phyloP scores from a whole-genome alignment of 2,329 filamentous ascomycete species.

The Pseudomassariella vexata region DNA sequence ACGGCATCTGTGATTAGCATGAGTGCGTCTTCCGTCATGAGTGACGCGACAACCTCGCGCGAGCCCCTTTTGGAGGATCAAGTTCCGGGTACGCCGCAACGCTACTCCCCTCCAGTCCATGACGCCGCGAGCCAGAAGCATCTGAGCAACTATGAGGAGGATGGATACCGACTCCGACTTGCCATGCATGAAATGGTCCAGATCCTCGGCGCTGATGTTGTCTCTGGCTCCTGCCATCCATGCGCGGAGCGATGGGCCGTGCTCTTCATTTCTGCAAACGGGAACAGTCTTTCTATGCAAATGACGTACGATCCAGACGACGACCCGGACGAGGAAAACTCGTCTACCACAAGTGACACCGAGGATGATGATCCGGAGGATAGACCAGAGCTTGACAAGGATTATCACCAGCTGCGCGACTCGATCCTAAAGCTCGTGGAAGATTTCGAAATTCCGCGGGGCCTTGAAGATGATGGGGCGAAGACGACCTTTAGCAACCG shows the following conservation, averaged over 20 bases:
- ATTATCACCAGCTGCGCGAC: slow-evolving; percentile 75
- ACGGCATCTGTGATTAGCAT: slow-evolving; percentile 67
- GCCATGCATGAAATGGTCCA: slow-evolving; percentile 68
- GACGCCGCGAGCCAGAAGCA: slow-evolving; percentile 38
- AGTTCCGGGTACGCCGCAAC: slow-evolving; percentile 40
- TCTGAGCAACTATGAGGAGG: slow-evolving; percentile 52
- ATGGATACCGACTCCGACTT: slow-evolving; percentile 58
- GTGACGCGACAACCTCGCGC: slow-evolving; percentile 61
- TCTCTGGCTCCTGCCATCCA: slow-evolving; percentile 67
- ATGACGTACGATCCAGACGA: slow-evolving; percentile 69
- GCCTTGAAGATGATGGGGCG: slow-evolving; percentile 52
- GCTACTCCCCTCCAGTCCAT: slow-evolving; percentile 47
- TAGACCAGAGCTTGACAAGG: slow-evolving; percentile 63
- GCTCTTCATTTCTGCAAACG: slow-evolving; percentile 70
- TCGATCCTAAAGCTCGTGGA: slow-evolving; percentile 76
- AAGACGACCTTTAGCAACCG: slow-evolving; percentile 67
- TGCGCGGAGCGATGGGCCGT: slow-evolving; percentile 81
- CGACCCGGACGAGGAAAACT: slow-evolving; percentile 57
- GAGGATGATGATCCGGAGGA: slow-evolving; percentile 58
- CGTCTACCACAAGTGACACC: slow-evolving; percentile 53
- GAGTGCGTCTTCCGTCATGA: slow-evolving; percentile 66
- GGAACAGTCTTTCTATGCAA: slow-evolving; percentile 61
- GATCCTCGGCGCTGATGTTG: slow-evolving; percentile 55
- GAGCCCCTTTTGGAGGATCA: slow-evolving; percentile 58
- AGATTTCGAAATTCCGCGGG: slow-evolving; percentile 74